Percentiles rank a stretch among this genome's conserved stretches.
These are phyloP conservation scores for Arthrobotrys entomopaga DNA, from an alignment of 2,329 filamentous ascomycete species.

Conservation along the genomic window DNA sequence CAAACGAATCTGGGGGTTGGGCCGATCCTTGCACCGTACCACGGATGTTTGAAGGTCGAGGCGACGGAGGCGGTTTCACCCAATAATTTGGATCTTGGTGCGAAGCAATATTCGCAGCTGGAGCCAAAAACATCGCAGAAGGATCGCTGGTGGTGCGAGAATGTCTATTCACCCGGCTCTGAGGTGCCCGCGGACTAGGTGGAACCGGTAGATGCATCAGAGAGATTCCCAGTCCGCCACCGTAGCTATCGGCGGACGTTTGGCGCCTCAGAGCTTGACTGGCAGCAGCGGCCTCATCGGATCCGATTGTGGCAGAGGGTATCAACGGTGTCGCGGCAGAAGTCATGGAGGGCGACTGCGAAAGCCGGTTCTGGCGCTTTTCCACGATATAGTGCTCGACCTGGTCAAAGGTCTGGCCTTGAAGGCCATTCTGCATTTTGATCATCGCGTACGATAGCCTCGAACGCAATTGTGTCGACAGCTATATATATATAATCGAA, in stretches of 20 bases:
- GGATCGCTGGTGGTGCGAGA: slow-evolving; percentile 48
- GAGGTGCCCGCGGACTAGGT: slow-evolving; percentile 37
- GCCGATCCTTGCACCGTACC: slow-evolving; percentile 61
- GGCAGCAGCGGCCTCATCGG: slow-evolving; percentile 13
- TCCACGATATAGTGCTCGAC: slow-evolving; percentile 43
- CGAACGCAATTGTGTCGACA: slow-evolving; percentile 48
- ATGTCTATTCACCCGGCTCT: slow-evolving; percentile 34
- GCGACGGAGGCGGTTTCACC: slow-evolving; percentile 49
- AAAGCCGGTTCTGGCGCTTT: slow-evolving; percentile 46
- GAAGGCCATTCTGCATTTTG: slow-evolving; percentile 54
- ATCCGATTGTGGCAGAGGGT: slow-evolving; percentile 23
- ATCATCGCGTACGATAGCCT: slow-evolving; percentile 54
- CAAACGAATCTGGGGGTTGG: slow-evolving; percentile 56
- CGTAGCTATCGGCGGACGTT: slow-evolving; percentile 40
- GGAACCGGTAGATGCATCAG: slow-evolving; percentile 34
- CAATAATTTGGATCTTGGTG: slow-evolving; percentile 49
- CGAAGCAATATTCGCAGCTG: slow-evolving; percentile 51
- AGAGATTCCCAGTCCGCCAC: slow-evolving; percentile 36
- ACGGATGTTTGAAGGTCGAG: slow-evolving; percentile 64
- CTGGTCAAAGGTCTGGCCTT: slow-evolving; percentile 50
- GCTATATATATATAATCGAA: slow-evolving; percentile 34
- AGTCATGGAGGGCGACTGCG: slow-evolving; percentile 44
- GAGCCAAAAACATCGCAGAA: slow-evolving; percentile 43
- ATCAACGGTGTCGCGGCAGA: slow-evolving; percentile 29
- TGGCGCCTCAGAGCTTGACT: slow-evolving; percentile 48